A percentile compares a stretch with the other conserved stretches of the same genome.
Conservation (phyloP, 192 early-diverging fungal genomes). For the Phlyctochytrium arcticum region DNA sequence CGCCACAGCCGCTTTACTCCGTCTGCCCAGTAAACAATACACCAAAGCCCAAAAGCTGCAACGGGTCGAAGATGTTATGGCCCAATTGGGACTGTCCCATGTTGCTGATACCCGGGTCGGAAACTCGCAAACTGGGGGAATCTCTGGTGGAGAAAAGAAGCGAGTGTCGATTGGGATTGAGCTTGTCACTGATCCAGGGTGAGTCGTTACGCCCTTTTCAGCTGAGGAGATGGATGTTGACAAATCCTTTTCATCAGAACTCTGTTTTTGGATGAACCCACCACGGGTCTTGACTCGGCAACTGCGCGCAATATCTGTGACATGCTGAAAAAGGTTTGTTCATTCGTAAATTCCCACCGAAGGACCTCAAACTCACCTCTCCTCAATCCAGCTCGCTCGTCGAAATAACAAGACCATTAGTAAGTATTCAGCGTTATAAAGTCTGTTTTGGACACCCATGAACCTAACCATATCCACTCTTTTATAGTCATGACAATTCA, state of each 20-base stretch:
- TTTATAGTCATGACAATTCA: conserved; percentile 73
- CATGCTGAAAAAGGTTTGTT: conserved; percentile 50
- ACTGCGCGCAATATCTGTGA: conserved; percentile 66
- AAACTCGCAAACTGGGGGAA: conserved; percentile 45
- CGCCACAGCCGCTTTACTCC: conserved; percentile 28
- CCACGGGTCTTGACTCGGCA: conserved; percentile 68
- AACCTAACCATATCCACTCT: neutral
- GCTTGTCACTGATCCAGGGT: conserved; percentile 58
- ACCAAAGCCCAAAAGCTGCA: conserved; percentile 22
- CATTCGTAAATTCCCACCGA: too few relatives aligned
- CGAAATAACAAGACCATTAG: conserved; percentile 61
- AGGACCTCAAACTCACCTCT: too few relatives aligned
- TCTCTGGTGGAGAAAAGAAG: conserved; percentile 63
- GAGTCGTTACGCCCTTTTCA: neutral
- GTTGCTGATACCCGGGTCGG: conserved; percentile 47
- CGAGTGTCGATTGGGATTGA: conserved; percentile 78
- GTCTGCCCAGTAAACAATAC: conserved; percentile 37
- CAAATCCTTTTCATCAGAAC: too few relatives aligned
- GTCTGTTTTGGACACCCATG: too few relatives aligned
- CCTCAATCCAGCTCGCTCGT: conserved; percentile 53
- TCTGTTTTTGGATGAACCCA: conserved; percentile 64
- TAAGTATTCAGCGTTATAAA: conserved; percentile 7
- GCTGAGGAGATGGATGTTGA: too few relatives aligned
- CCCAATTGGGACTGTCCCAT: conserved; percentile 32
- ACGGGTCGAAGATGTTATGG: conserved; percentile 32